Base-by-base conservation (phyloP, 148 eudicot species). In the Vaccinium corymbosum region DNA sequence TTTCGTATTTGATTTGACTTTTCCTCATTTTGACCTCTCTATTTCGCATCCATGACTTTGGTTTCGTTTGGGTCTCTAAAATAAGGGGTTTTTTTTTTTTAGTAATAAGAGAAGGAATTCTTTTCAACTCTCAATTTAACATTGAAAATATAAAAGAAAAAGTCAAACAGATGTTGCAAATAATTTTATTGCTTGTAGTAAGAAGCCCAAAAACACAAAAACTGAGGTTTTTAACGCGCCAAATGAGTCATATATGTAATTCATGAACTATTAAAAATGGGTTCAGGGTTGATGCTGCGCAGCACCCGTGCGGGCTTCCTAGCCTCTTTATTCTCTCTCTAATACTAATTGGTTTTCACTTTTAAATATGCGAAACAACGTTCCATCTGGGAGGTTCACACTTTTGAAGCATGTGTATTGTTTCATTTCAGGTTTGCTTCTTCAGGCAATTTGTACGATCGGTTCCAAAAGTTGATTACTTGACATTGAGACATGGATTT, bases 391-490 rank as follows among this genome's bases (percentile, higher is more conserved):
- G 38, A 35, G 38, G 51, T 80, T 12, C 29, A 61, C 82, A n/a
- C 49, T 12, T 66, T 25, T 25, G 70, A 64, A 22, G 11, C 32
- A 64, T 64, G 70, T 64, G 25, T 62, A 13, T 27, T 51, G 20
- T 16, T 22, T 22, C 11, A 6, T 76, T 89, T 76, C 91, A 91
- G 95, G 89, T 91, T 57, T 91, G 92, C 71, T 92, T 92, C 86
- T 91, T 92, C 86, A 91, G 93, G 82, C 95, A 92, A 84, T 92
- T 92, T 80, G 86, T 88, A 0, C 85, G 91, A 74, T 90, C 95
- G 0, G 93, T 92, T 15, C 89, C 93, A 7, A 90, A 89, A 85
- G 93, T 92, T 52, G 95, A 92, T 86, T 92, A 92, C 88, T 80
- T 91, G 81, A 92, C 95, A 29, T 64, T 92, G 68, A 82, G 95